Evolutionary conservation across 495 filamentous ascomycete genomes (phyloP), one percentile per base, ranked within the genome.

Genomic region (Arthonia radiata): DNA sequence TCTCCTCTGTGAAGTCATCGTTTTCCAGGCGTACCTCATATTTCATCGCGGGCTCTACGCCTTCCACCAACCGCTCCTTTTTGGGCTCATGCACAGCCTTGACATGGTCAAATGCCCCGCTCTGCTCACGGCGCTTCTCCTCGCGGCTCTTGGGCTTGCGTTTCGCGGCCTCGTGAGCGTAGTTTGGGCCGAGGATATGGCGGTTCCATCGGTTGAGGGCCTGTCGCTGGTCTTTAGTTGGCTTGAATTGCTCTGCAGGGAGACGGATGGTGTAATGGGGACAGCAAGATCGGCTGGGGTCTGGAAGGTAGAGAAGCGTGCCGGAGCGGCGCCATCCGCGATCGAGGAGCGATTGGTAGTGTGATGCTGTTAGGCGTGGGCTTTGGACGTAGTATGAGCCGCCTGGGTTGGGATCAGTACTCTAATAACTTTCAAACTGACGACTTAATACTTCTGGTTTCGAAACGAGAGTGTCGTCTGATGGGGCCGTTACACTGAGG

Each of bases 261-360:
- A 93, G 57, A 28, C 86, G 70, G 35, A 94, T 68, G 1, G 81
- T 89, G 46, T 94, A 92, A 35, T 91, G 79, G n/a, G 81, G 79
- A 43, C 86, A 97, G 41, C 86, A 97, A 30, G 79, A 76, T 30
- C 67, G 51, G 24, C 51, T 59, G 38, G 71, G 64, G 47, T 94
- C 79, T 29, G 79, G 86, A 37, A 86, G 79, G 54, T 97, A 97
- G 36, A 92, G 61, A n/a, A 83, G 54, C n/a, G 56, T 64, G 5
- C 71, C 71, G 22, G 71, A 75, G 44, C 86, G 61, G 49, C 86
- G 67, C 82, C 82, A 97, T 35, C 80, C 82, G 30, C 77, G 66
- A 50, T 91, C 67, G 30, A 93, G 52, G 8, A 97, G 60, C 28
- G 48, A 48, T 41, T 90, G 77, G 47, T 97, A 97, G 44, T 77